These are phyloP conservation scores for Penicillium coffeae DNA, from an alignment of 495 filamentous ascomycete species.

Conservation along the genomic window DNA sequence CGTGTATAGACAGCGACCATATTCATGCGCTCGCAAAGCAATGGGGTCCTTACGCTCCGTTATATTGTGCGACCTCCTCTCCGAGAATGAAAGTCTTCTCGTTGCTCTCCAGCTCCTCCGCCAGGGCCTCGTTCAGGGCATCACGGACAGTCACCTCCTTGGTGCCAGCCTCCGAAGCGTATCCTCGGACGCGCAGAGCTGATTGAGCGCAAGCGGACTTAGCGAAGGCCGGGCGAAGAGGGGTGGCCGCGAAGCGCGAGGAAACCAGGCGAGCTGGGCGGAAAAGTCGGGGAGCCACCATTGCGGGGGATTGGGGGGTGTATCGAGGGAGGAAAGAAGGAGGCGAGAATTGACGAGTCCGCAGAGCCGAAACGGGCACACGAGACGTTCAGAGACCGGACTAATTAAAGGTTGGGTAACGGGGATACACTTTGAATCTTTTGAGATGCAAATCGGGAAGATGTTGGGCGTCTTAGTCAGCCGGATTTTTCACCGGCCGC, in stretches of 20 bases:
- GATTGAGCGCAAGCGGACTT: slow-evolving; percentile 46
- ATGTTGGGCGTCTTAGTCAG: slow-evolving; percentile 44
- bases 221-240: slow-evolving; percentile 51
- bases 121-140: slow-evolving; percentile 94
- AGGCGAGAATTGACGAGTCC: slow-evolving; percentile 31
- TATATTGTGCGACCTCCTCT: slow-evolving; percentile 99
- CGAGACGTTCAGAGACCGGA: slow-evolving; percentile 21
- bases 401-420: slow-evolving; percentile 13
- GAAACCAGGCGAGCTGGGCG: slow-evolving; percentile 74
- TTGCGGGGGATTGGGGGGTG: slow-evolving; percentile 32
- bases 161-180: slow-evolving; percentile 54
- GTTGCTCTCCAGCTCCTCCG: slow-evolving; percentile 93
- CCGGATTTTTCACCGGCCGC: slow-evolving; percentile 35
- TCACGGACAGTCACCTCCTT: slow-evolving; percentile 97
- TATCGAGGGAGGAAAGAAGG: slow-evolving; percentile 11
- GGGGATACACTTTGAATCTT: slow-evolving; percentile 23
- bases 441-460: slow-evolving; percentile 28
- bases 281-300: slow-evolving; percentile 70
- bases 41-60: slow-evolving; percentile 71
- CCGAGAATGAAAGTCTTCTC: slow-evolving; percentile 91
- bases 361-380: slow-evolving; percentile 23
- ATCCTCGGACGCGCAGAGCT: slow-evolving; percentile 39
- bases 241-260: slow-evolving; percentile 51
- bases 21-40: not conserved
- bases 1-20: not conserved